phyloP scores from a whole-genome alignment of 2,329 filamentous ascomycete genomes.

The Penicillium sp. region DNA sequence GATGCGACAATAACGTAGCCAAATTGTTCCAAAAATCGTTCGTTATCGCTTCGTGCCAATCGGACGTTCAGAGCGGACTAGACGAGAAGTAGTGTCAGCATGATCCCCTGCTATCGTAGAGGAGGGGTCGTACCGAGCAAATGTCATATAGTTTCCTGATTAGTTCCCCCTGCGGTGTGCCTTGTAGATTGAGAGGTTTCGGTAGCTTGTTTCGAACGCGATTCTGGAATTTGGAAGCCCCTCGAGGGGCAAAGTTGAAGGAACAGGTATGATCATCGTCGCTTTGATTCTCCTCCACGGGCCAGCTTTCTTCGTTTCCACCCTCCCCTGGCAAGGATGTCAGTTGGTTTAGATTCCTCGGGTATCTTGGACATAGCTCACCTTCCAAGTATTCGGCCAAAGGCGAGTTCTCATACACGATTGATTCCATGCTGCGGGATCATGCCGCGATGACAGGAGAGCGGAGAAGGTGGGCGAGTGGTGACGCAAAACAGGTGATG shows the following conservation, averaged over 20 bases:
- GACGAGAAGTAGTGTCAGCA: slow-evolving; percentile 11
- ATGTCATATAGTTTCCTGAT: slow-evolving; percentile 47
- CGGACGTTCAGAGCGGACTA: slow-evolving; percentile 38
- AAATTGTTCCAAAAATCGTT: slow-evolving; percentile 86
- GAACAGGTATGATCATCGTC: slow-evolving; percentile 32
- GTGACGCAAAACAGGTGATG: slow-evolving; percentile 63
- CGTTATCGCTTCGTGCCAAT: slow-evolving; percentile 74
- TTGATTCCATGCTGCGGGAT: slow-evolving; percentile 69
- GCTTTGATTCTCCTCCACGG: slow-evolving; percentile 31
- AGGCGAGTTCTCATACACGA: slow-evolving; percentile 83
- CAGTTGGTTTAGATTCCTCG: slow-evolving; percentile 13
- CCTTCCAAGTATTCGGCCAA: slow-evolving; percentile 88
- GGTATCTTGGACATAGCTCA: slow-evolving; percentile 43
- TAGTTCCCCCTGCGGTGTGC: slow-evolving; percentile 31
- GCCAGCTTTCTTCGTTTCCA: slow-evolving; percentile 44
- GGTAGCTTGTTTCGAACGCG: slow-evolving; percentile 52
- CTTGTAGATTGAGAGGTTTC: slow-evolving; percentile 45
- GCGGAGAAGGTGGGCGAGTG: slow-evolving; percentile 18
- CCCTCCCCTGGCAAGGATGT: slow-evolving; percentile 43
- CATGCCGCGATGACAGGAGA: slow-evolving; percentile 30
- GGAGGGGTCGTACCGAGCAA: slow-evolving; percentile 45
- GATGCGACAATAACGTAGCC: slow-evolving; percentile 91
- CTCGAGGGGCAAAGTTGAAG: slow-evolving; percentile 52
- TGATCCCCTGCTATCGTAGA: background rate
- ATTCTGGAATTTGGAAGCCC: slow-evolving; percentile 50